Percentiles rank a stretch among this genome's conserved stretches.
Conservation (phyloP, 1,284 basidiomycete species). For the Lentinula novae-zelandiae region DNA sequence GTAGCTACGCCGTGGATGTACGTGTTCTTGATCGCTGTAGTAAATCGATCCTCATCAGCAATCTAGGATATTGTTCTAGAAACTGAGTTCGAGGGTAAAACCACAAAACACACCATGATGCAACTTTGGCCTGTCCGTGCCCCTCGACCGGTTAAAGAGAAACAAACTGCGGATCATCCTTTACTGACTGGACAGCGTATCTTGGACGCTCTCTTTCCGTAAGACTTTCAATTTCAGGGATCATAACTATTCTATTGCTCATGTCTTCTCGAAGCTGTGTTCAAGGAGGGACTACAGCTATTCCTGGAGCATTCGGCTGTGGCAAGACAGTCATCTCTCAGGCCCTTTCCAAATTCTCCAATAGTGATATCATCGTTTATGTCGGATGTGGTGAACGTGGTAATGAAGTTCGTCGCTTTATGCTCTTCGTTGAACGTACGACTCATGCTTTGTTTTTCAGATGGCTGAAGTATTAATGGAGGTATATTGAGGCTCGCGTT, state of each 20-base stretch:
- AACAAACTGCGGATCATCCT: slow-evolving; percentile 91
- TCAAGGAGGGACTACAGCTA: slow-evolving; percentile 98
- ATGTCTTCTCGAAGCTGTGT: slow-evolving; percentile 66
- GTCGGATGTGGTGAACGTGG: slow-evolving; percentile 96
- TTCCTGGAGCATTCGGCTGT: slow-evolving; percentile 98
- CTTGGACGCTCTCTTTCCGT: slow-evolving; percentile 96
- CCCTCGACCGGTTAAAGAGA: slow-evolving; percentile 92
- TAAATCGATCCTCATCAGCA: slow-evolving; percentile 6
- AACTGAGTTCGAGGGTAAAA: slow-evolving; percentile 97
- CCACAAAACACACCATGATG: slow-evolving; percentile 92
- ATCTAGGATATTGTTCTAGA: slow-evolving; percentile 89
- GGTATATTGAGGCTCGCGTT: slow-evolving; percentile 33
- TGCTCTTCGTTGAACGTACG: neutral
- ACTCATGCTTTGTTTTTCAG: slow-evolving; percentile 31
- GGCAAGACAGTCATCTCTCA: slow-evolving; percentile 97
- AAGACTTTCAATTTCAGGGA: slow-evolving; percentile 24
- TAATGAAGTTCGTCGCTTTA: slow-evolving; percentile 60
- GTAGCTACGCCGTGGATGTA: slow-evolving; percentile 90
- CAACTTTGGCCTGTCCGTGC: slow-evolving; percentile 99
- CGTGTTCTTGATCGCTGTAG: slow-evolving; percentile 25
- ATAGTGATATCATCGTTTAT: slow-evolving; percentile 99
- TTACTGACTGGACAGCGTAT: slow-evolving; percentile 97
- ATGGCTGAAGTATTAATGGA: slow-evolving; percentile 99
- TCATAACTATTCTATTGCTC: neutral
- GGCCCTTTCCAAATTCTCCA: slow-evolving; percentile 98